Conservation (phyloP, 345 rosid genomes). For the Clarkia xantiana region DNA sequence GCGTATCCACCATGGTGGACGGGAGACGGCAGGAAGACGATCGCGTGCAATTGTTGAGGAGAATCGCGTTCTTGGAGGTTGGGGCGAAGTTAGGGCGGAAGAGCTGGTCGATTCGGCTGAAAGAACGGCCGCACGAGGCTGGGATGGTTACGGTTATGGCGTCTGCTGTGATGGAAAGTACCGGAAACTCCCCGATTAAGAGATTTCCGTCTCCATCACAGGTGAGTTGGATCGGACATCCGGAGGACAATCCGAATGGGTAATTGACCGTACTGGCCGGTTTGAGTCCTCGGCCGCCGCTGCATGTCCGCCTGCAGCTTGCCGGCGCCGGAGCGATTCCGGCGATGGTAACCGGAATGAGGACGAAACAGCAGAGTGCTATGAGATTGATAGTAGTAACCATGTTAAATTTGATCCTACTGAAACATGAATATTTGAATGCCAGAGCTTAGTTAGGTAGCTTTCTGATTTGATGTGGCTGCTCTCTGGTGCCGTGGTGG, state of each 20-base stretch:
- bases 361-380: too few relatives aligned
- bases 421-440: too few relatives aligned
- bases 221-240: constrained; percentile 32
- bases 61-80: constrained; percentile 20
- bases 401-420: too few relatives aligned
- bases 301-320: constrained; percentile 26
- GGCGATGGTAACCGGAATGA: too few relatives aligned
- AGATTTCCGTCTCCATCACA: constrained; percentile 19
- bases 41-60: constrained; percentile 23
- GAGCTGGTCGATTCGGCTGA: constrained; percentile 21
- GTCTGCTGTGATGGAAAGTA: constrained; percentile 8
- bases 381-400: too few relatives aligned
- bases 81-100: constrained; percentile 32
- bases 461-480: too few relatives aligned
- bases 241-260: constrained; percentile 57
- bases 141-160: constrained; percentile 19
- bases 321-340: too few relatives aligned
- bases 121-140: constrained; percentile 36
- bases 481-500: too few relatives aligned
- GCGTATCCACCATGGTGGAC: constrained; percentile 12
- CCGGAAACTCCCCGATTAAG: constrained; percentile 17
- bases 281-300: neutral
- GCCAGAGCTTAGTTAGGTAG: too few relatives aligned
- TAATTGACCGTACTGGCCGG: constrained; percentile 8
- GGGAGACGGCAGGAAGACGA: constrained; percentile 21